A percentile compares a stretch with the other conserved stretches of the same genome.
Conservation (phyloP, 306 rosid species). For the Bauhinia variegata region DNA sequence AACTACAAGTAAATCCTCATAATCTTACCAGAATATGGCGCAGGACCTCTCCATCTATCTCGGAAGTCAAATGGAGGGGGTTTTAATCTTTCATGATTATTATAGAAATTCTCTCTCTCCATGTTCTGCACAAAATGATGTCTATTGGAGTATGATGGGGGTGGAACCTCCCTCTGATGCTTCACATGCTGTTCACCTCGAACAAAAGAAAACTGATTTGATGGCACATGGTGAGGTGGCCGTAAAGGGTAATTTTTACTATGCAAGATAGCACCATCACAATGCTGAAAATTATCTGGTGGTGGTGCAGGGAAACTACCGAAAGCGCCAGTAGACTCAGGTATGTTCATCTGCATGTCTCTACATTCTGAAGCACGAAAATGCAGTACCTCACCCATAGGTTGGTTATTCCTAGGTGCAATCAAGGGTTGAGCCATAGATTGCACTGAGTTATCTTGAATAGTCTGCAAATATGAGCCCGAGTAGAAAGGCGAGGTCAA, state of each 20-base stretch:
- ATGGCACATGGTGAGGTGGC: constrained; percentile 79
- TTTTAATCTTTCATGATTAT: constrained; percentile 86
- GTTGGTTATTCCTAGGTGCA: constrained; percentile 56
- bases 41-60: constrained; percentile 73
- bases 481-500: constrained; percentile 34
- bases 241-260: constrained; percentile 61
- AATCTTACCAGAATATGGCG: constrained; percentile 65
- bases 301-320: constrained; percentile 53
- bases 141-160: constrained; percentile 67
- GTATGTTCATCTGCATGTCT: constrained; percentile 64
- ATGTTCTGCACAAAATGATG: constrained; percentile 55
- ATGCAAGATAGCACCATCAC: constrained; percentile 51
- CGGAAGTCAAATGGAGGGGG: constrained; percentile 63
- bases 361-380: constrained; percentile 57
- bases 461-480: constrained; percentile 48
- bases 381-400: constrained; percentile 56
- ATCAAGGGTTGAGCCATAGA: constrained; percentile 54
- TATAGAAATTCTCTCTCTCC: constrained; percentile 73
- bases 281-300: constrained; percentile 50
- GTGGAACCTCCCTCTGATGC: constrained; percentile 66
- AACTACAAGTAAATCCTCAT: not conserved
- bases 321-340: constrained; percentile 60
- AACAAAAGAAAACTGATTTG: constrained; percentile 79
- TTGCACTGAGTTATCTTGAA: constrained; percentile 49
- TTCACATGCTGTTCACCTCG: constrained; percentile 63